Percentiles rank a stretch among this genome's conserved stretches.
phyloP scores from a whole-genome alignment of 495 filamentous ascomycete species.

The Talaromyces wortmannii region DNA sequence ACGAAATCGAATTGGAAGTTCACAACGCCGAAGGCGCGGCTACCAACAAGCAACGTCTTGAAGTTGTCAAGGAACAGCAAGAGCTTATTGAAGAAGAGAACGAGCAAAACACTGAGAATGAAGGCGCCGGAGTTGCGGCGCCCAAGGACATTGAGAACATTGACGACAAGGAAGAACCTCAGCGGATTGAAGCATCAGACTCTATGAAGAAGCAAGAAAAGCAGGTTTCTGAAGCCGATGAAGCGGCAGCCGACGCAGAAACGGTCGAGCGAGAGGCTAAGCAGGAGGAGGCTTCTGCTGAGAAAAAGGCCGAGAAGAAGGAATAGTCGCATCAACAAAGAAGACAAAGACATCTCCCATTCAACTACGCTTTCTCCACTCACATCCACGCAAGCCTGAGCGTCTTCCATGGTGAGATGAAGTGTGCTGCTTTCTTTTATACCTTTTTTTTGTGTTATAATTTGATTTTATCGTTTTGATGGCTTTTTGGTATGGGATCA shows the following conservation, averaged over 20 bases:
- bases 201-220: background rate
- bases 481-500: no score
- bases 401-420: no score
- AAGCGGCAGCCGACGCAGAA: slow-evolving; percentile 3
- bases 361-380: background rate
- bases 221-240: slow-evolving; percentile 5
- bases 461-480: no score
- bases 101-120: slow-evolving; percentile 74
- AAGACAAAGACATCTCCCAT: background rate
- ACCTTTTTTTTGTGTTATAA: no score
- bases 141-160: slow-evolving; percentile 74
- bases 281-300: slow-evolving; percentile 10
- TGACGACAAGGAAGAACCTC: slow-evolving; percentile 60
- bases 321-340: background rate
- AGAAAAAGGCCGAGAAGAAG: background rate
- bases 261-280: slow-evolving; percentile 2
- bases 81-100: slow-evolving; percentile 97
- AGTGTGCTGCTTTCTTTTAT: no score
- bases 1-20: slow-evolving; percentile 98
- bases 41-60: slow-evolving; percentile 98
- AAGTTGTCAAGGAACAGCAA: slow-evolving; percentile 97
- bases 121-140: slow-evolving; percentile 40
- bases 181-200: background rate
- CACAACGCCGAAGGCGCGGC: slow-evolving; percentile 95
- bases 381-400: background rate